These are phyloP conservation scores for Geum urbanum DNA, from an alignment of 306 rosid genomes.

Conservation along the genomic window DNA sequence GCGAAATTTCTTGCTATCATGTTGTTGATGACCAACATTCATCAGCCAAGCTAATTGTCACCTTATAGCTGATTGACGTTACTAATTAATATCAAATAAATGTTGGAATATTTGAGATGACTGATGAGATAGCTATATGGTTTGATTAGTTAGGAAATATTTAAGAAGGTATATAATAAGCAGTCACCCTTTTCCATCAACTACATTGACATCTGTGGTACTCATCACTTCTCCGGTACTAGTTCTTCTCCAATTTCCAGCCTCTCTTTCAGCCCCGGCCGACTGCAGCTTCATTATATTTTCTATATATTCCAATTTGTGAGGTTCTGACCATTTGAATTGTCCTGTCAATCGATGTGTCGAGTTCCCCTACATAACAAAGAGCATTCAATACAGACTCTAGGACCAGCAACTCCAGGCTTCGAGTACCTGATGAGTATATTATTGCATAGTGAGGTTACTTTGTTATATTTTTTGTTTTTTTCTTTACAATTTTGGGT, in stretches of 20 bases:
- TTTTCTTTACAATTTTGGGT: no score
- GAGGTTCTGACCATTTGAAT: constrained; percentile 3
- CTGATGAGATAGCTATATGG: not conserved
- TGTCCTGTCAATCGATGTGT: constrained; percentile 7
- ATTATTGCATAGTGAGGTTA: no score
- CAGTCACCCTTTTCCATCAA: constrained; percentile 1
- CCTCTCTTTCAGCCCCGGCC: not conserved
- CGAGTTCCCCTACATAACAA: not conserved
- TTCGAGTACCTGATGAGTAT: no score
- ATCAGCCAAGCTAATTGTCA: not conserved
- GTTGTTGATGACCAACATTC: not conserved
- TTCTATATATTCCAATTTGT: not conserved
- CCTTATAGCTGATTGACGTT: not conserved
- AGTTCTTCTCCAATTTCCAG: no score
- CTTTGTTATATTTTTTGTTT: no score
- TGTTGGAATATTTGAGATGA: not conserved
- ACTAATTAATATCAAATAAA: not conserved
- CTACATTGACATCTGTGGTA: constrained; percentile 11
- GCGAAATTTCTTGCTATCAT: no score
- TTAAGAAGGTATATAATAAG: not conserved
- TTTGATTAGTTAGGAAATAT: not conserved
- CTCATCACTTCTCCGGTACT: not conserved
- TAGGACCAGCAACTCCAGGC: constrained; percentile 5
- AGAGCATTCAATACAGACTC: not conserved
- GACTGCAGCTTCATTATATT: not conserved